Base-by-base conservation (phyloP, 139 green algal genomes). In the Trebouxia sp. region DNA sequence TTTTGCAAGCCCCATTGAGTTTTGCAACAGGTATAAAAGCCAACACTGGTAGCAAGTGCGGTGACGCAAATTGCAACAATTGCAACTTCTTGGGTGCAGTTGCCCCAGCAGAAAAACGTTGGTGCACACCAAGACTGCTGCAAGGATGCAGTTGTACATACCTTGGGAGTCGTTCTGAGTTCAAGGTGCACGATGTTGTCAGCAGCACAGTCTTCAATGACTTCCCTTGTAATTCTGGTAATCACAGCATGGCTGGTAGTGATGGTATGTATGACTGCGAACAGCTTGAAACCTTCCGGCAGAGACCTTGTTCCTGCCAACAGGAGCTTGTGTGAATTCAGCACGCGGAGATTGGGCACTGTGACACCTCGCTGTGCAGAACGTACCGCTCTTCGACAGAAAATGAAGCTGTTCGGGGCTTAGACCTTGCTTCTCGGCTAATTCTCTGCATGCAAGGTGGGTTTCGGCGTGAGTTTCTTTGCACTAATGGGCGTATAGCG, bases 121-220 rank as follows among this genome's bases (percentile, higher is more conserved):
- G 50, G 20, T 58, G 4, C 50, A 38, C 10, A n/a, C 22, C 8
- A 76, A 38, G 24, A 7, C 0, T 56, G 41, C 17, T 22, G 24
- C 38, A 7, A 37, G n/a, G 7, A 11, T 37, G 15, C 69, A 56
- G 7, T 9, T 14, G 9, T 0, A 1, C 82, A 10, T 38, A 89
- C 92, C 89, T 97, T 97, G 39, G 94, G 94, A 1, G 94, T 97
- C 11, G 94, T 97, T 5, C 94, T 65, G 39, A 97, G 83, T 87
- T 97, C 94, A 12, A 93, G 39, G 67, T 96, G 96, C 7, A 90
- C 62, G 17, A 94, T 87, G 55, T 86, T 88, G 70, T 97, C 94
- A 1, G 45, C 66, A 5, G 84, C 84, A 84, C 90, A 87, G 66
- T 91, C 88, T 39, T 88, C 87, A 7, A 91, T 9, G 3, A 91